phyloP scores from a whole-genome alignment of 805 yeast species.

The Tetrapisispora fleetii region DNA sequence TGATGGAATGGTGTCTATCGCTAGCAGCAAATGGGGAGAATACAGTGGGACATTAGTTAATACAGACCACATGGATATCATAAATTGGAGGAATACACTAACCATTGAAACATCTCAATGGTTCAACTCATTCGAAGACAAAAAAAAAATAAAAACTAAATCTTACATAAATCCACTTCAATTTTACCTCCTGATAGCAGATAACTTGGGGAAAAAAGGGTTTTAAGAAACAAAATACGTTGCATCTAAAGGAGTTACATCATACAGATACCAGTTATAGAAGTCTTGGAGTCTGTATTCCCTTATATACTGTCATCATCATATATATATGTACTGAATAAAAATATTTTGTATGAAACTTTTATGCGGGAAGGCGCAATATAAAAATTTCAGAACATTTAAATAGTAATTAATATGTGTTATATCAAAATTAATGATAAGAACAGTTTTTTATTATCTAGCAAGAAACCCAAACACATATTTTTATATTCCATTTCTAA shows the following conservation, averaged over 20 bases:
- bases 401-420: too few species aligned
- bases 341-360: too few species aligned
- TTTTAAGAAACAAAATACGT: conserved; percentile 26
- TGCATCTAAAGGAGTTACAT: neutral
- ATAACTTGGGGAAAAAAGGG: conserved; percentile 49
- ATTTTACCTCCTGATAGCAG: conserved; percentile 57
- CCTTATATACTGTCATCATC: too few species aligned
- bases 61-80: conserved; percentile 78
- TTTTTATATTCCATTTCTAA: too few species aligned
- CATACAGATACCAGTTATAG: too few species aligned
- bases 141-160: conserved; percentile 22
- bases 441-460: too few species aligned
- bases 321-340: too few species aligned
- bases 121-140: neutral
- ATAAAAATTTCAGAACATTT: too few species aligned
- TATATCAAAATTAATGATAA: too few species aligned
- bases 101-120: conserved; percentile 24
- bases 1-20: conserved; percentile 79
- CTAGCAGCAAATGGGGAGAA: conserved; percentile 74
- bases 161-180: conserved; percentile 54
- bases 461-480: too few species aligned
- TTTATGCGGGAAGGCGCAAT: too few species aligned
- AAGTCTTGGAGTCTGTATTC: too few species aligned
- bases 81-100: conserved; percentile 64
- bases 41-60: conserved; percentile 68